Conservation (phyloP, 768 basidiomycete genomes). For the Inosperma sp. region DNA sequence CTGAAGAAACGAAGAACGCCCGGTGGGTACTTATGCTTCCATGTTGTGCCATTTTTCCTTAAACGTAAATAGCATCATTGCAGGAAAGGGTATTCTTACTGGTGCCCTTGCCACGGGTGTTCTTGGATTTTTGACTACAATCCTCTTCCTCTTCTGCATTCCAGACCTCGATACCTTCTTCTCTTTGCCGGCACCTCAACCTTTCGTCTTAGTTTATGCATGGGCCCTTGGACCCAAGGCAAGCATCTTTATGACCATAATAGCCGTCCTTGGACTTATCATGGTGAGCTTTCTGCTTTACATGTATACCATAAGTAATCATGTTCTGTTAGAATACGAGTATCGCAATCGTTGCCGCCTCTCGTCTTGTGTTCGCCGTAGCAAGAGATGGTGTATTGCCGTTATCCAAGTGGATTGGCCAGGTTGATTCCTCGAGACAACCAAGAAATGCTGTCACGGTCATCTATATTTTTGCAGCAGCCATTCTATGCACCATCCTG, state of each 20-base stretch:
- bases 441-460: slow-evolving; percentile 84
- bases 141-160: slow-evolving; percentile 81
- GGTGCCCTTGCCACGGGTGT: slow-evolving; percentile 75
- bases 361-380: slow-evolving; percentile 85
- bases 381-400: slow-evolving; percentile 94
- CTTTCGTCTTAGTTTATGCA: slow-evolving; percentile 85
- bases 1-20: slow-evolving; percentile 85
- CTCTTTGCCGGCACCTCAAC: slow-evolving; percentile 77
- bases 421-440: slow-evolving; percentile 65
- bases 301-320: not conserved
- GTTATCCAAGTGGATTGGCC: slow-evolving; percentile 75
- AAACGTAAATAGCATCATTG: slow-evolving; percentile 50
- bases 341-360: slow-evolving; percentile 83
- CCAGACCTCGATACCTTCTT: slow-evolving; percentile 76
- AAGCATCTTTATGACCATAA: slow-evolving; percentile 81
- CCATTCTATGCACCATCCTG: slow-evolving; percentile 79
- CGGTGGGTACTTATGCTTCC: slow-evolving; percentile 33
- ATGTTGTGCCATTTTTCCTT: not conserved
- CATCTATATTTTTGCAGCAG: slow-evolving; percentile 73
- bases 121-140: slow-evolving; percentile 72
- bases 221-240: slow-evolving; percentile 75
- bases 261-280: slow-evolving; percentile 82
- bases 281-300: slow-evolving; percentile 45
- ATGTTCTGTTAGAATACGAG: slow-evolving; percentile 63
- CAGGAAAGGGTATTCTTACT: slow-evolving; percentile 77